Evolutionary conservation across 2,329 filamentous ascomycete species (phyloP), one percentile per base, ranked within the genome.

Genomic region (Ophiocordyceps camponoti-leonardi): DNA sequence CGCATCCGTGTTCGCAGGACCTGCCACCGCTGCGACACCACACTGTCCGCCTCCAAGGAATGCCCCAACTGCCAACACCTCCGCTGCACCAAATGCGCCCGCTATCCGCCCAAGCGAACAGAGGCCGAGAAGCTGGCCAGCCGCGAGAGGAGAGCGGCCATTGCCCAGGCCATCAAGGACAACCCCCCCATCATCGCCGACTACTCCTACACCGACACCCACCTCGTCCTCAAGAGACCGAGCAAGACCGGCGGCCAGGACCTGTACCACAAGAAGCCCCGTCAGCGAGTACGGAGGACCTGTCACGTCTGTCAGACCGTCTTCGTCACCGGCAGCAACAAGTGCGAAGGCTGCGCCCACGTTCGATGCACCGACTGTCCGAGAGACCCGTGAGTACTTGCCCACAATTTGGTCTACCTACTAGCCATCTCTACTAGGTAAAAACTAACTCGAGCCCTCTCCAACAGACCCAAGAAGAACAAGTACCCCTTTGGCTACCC

Each of bases 1-100:
- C 78, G 82, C 48, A 83, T 88, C 74, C 78, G 83, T 45, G 75
- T 87, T 45, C 82, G 84, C 59, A 77, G 81, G 52, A 80, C 75
- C 50, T 95, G 88, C 62, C 88, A 94, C 63, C 72, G 76, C 52
- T 95, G 88, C 67, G 75, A 79, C 48, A 76, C 81, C 14, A 74
- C 75, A 22, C 94, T 90, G 59, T 80, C 82, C 46, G 62, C 73
- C 19, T 75, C 81, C 54, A 86, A 81, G 64, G 70, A 81, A 48
- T 94, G 88, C 63, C 62, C 72, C 51, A 76, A 75, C 52, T 95
- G 88, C 66, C 73, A 83, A 53, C 88, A 95, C 64, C 68, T 69
- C 42, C 77, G 85, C 52, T 95, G 88, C 73, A 82, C 77, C 57
- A 79, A 83, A 56, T 95, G 88, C 60, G 75, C 78, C 26, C 78